Base-by-base conservation (phyloP, 495 filamentous ascomycete species). In the Lentithecium fluviatile region DNA sequence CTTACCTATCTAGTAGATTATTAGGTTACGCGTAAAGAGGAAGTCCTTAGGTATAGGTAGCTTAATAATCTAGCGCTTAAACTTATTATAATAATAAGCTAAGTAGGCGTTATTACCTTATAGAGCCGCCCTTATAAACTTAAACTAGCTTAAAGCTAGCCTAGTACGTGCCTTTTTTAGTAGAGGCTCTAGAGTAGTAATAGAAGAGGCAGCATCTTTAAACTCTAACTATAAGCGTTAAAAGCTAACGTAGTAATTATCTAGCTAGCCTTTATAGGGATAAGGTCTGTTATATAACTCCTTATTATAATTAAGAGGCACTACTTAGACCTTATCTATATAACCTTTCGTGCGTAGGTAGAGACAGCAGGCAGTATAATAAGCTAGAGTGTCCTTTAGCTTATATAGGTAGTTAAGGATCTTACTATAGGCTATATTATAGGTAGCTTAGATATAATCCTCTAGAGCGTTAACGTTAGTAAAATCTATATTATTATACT, bases 391-490 rank as follows among this genome's bases (percentile, higher is more conserved):
- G 19, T 17, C 19, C 43, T n/a, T 46, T 46, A 58, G 43, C 40
- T 58, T 58, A 6, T 7, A 6, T 7, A 12, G 37, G 37, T 58
- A 58, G 20, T 58, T 37, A 8, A 10, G 13, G 11, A 58, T 29
- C 40, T 58, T 58, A 2, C 6, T 48, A 21, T 24, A 37, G 24
- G 40, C 54, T 34, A 36, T 23, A 15, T 58, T 48, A 26, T 12
- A 32, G 24, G 12, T 58, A 32, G 36, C 37, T 49, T 43, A 7
- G 6, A 58, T 12, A 24, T 58, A 37, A 37, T 58, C 43, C 45
- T 58, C 54, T 47, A 36, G 23, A 20, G 54, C 43, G 43, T 58
- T 38, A 58, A 17, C 10, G 20, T 47, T 23, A 24, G 47, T 58
- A 38, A 34, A 58, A 15, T 58, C 15, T 8, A 49, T 20, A 23